Percentiles rank a stretch among this genome's conserved stretches.
phyloP scores from a whole-genome alignment of 768 basidiomycete species.

The Naematelia aurantialba region DNA sequence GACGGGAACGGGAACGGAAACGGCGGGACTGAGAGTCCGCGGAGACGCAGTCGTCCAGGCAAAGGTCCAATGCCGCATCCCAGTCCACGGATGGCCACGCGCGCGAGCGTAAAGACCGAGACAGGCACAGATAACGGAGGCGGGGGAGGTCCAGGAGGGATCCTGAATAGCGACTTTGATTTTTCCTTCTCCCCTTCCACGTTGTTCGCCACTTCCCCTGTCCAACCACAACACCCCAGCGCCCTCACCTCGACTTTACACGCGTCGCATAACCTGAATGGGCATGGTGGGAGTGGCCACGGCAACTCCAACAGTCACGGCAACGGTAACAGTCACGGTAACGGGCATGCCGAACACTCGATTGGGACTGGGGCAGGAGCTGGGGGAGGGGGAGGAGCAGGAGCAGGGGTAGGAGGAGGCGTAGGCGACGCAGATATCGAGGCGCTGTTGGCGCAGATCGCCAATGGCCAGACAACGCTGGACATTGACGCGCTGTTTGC shows the following conservation, averaged over 20 bases:
- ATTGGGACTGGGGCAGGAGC: background rate
- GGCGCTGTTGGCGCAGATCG: slow-evolving; percentile 24
- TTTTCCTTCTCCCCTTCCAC: slow-evolving; percentile 5
- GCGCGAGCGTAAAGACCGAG: background rate
- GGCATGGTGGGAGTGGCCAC: too few species aligned
- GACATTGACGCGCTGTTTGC: slow-evolving; percentile 19
- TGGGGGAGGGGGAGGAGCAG: background rate
- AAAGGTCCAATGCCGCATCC: background rate
- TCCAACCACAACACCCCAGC: background rate
- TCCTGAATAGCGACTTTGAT: background rate
- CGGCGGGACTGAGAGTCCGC: slow-evolving; percentile 1
- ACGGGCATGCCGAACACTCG: too few species aligned
- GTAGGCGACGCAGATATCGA: slow-evolving; percentile 27
- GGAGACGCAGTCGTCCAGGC: background rate
- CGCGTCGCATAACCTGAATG: background rate
- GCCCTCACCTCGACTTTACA: background rate
- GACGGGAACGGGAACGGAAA: too few species aligned
- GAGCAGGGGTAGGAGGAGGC: background rate
- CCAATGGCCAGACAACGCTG: slow-evolving; percentile 5
- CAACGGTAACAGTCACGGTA: too few species aligned
- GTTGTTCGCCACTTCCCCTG: slow-evolving; percentile 8
- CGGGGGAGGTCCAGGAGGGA: background rate
- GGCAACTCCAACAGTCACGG: too few species aligned
- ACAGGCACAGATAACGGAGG: background rate
- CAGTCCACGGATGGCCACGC: background rate